Base-by-base conservation (phyloP, 495 filamentous ascomycete genomes). In the Monascus purpureus region DNA sequence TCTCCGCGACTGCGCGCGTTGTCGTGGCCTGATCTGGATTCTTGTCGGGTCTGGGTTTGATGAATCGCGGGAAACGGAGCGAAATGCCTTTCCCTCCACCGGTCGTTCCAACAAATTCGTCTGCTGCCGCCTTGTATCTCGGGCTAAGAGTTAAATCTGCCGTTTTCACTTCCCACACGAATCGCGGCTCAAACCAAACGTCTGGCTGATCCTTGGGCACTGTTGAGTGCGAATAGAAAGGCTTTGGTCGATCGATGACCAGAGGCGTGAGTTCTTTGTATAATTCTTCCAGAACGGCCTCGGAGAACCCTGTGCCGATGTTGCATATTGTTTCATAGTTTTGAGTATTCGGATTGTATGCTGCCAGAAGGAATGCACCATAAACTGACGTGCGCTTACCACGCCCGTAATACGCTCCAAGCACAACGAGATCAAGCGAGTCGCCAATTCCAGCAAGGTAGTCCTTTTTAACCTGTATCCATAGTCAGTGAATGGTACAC, bases 131-230 rank as follows among this genome's bases (percentile, higher is more conserved):
- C 48, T 87, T 82, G 52, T 97, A 97, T 17, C 86, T 67, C 24
- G 90, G 90, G 39, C 79, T 86, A 4, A 97, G 69, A 3, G 86
- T 95, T 45, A 97, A 54, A 67, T 96, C 90, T 2, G 90, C 90
- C 8, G 88, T 85, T 57, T 88, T 95, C 38, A 96, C 86, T 55
- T 97, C 90, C 90, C 90, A 97, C 1, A 97, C 92, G 27, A 81
- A 72, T 17, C 74, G 73, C 3, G 88, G 83, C 57, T 96, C 90
- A 50, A 97, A 92, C 90, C 90, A 97, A 19, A 97, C 88, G 50
- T 97, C 92, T 1, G 90, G 90, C 53, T 96, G 90, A 44, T 93
- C 80, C 45, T 92, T 87, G 18, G 77, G 75, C 15, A 80, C 82
- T 1, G 62, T 66, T 4, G 77, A 82, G 49, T 97, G 92, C 1